Conservation (phyloP, 139 green algal genomes). For the Closterium sp. region DNA sequence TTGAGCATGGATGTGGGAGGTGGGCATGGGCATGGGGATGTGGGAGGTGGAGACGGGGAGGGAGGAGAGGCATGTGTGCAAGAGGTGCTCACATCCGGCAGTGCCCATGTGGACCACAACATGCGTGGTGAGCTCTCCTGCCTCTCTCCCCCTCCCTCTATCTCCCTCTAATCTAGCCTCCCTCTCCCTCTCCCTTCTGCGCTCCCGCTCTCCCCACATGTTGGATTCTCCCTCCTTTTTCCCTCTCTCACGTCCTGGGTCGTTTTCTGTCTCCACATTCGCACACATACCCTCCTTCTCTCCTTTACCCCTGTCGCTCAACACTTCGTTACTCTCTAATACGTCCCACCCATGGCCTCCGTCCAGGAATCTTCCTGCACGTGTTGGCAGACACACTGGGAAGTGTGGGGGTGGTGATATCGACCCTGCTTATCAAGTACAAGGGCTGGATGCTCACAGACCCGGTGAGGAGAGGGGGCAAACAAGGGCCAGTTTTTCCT, state of each 20-base stretch:
- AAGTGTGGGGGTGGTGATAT: slow-evolving; percentile 54
- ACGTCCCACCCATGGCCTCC: not conserved
- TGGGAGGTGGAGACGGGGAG: not conserved
- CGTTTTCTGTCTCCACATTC: too few species aligned
- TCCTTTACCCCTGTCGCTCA: too few species aligned
- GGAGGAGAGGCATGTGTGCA: not conserved
- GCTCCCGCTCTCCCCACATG: too few species aligned
- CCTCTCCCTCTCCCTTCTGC: too few species aligned
- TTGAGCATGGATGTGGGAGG: not conserved
- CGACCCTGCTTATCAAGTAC: slow-evolving; percentile 53
- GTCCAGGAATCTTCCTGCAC: slow-evolving; percentile 56
- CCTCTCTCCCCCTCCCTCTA: not conserved
- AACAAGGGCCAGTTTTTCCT: too few species aligned
- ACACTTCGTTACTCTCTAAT: not conserved
- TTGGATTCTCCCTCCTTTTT: too few species aligned
- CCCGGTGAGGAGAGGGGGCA: slow-evolving; percentile 22
- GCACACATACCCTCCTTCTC: too few species aligned
- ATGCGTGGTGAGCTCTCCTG: slow-evolving; percentile 38
- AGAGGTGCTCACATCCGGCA: slow-evolving; percentile 35
- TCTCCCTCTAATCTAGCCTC: too few species aligned
- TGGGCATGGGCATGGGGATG: not conserved
- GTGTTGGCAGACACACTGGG: slow-evolving; percentile 57
- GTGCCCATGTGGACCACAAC: slow-evolving; percentile 49
- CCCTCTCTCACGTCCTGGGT: too few species aligned
- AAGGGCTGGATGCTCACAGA: slow-evolving; percentile 55